A percentile compares a stretch with the other conserved stretches of the same genome.
These are phyloP conservation scores for Cryoendolithus antarcticus DNA, from an alignment of 2,329 filamentous ascomycete species.

Conservation along the genomic window DNA sequence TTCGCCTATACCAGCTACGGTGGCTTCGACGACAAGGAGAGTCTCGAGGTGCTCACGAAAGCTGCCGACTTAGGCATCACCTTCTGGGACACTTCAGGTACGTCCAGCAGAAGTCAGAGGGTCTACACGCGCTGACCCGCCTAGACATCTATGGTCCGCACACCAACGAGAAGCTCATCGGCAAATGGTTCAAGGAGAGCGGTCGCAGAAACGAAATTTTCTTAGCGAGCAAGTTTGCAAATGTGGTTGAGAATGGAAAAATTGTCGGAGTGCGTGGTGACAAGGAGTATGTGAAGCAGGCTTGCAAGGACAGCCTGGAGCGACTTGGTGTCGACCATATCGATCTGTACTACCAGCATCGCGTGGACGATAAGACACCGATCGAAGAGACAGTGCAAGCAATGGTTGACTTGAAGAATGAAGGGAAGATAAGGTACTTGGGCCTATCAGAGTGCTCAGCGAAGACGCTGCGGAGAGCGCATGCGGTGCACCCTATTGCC, in stretches of 20 bases:
- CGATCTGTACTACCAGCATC: slow-evolving; percentile 32
- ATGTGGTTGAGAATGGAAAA: slow-evolving; percentile 10
- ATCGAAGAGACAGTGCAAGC: slow-evolving; percentile 38
- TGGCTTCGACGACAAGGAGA: slow-evolving; percentile 30
- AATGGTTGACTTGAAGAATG: slow-evolving; percentile 37
- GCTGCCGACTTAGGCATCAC: slow-evolving; percentile 26
- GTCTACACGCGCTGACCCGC: neutral
- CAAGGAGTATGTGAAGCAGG: slow-evolving; percentile 16
- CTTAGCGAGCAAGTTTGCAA: slow-evolving; percentile 42
- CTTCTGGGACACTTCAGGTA: slow-evolving; percentile 18
- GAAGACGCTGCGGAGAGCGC: slow-evolving; percentile 36
- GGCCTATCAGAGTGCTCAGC: slow-evolving; percentile 42
- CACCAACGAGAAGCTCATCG: slow-evolving; percentile 39
- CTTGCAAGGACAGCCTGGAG: slow-evolving; percentile 27
- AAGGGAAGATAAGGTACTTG: slow-evolving; percentile 40
- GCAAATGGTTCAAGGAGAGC: slow-evolving; percentile 36
- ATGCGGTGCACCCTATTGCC: slow-evolving; percentile 29
- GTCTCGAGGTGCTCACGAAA: slow-evolving; percentile 33
- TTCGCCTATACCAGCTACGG: slow-evolving; percentile 22
- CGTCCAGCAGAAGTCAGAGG: neutral
- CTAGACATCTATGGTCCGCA: slow-evolving; percentile 29
- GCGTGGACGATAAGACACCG: slow-evolving; percentile 31
- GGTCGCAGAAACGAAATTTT: slow-evolving; percentile 26
- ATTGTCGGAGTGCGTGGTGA: too few relatives aligned
- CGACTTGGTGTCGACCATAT: slow-evolving; percentile 28